Percentiles rank a stretch among this genome's conserved stretches.
Conservation (phyloP, 2,329 filamentous ascomycete genomes). For the Penicillium sp. region DNA sequence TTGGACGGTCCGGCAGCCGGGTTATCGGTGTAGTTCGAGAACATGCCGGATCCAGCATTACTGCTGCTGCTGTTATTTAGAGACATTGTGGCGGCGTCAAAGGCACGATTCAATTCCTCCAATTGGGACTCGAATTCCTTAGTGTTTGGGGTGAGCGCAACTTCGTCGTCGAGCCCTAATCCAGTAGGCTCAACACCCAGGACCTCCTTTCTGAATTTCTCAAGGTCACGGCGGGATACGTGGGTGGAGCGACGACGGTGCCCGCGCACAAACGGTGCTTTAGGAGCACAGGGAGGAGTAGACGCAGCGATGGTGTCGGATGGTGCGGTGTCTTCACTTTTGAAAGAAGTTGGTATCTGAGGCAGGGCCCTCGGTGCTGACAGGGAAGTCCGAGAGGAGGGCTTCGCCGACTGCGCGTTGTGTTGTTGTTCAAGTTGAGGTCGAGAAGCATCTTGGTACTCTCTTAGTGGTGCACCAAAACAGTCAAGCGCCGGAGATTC, state of each 20-base stretch:
- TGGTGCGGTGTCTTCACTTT: constrained; percentile 16
- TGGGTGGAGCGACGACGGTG: constrained; percentile 49
- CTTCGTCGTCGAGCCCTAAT: constrained; percentile 38
- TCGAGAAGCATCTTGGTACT: constrained; percentile 7
- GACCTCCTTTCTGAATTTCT: constrained; percentile 44
- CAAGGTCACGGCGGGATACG: constrained; percentile 45
- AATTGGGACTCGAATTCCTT: constrained; percentile 36
- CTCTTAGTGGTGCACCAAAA: constrained; percentile 18
- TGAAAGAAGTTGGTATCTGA: not conserved
- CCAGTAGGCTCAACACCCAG: constrained; percentile 38
- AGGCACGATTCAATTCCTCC: constrained; percentile 42
- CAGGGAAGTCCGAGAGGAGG: not conserved
- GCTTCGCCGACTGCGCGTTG: constrained; percentile 3
- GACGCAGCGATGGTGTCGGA: constrained; percentile 39
- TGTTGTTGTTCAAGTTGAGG: constrained; percentile 3
- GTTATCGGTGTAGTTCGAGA: constrained; percentile 40
- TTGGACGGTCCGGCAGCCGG: constrained; percentile 34
- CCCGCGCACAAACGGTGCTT: constrained; percentile 42
- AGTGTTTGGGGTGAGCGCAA: constrained; percentile 26
- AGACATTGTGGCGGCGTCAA: constrained; percentile 40
- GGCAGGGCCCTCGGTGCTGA: constrained; percentile 9
- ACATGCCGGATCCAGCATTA: constrained; percentile 36
- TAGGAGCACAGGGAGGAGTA: constrained; percentile 35
- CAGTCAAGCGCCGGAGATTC: constrained; percentile 30
- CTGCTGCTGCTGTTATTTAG: constrained; percentile 39